Evolutionary conservation across 2,329 filamentous ascomycete species (phyloP).

Genomic region (Fusarium coicis): DNA sequence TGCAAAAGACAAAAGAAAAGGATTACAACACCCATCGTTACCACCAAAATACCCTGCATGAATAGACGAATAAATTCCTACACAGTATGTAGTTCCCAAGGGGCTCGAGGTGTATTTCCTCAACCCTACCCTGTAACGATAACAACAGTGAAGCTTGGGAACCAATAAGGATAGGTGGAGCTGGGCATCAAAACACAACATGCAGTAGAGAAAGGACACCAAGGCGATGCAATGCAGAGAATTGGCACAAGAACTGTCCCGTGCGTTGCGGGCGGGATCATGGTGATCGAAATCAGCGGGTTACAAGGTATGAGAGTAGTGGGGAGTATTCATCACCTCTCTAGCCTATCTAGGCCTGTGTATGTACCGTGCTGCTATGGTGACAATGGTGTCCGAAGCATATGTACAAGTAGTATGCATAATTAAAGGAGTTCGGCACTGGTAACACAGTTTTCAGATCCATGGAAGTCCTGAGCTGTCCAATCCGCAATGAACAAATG

Average conservation of each 20-base stretch:
- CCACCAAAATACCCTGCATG: not conserved
- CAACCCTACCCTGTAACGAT: slow-evolving; percentile 4
- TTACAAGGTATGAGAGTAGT: not conserved
- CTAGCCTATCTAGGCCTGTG: not conserved
- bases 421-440: slow-evolving; percentile 7
- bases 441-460: not conserved
- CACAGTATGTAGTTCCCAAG: not conserved
- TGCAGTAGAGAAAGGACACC: not conserved
- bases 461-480: slow-evolving; percentile 6
- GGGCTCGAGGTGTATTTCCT: not conserved
- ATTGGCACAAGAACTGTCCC: not conserved
- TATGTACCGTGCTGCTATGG: not conserved
- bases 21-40: not conserved
- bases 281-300: slow-evolving; percentile 31
- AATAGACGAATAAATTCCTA: not conserved
- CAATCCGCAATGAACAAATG: not conserved
- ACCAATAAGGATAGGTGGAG: not conserved
- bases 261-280: slow-evolving; percentile 20
- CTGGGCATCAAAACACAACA: not conserved
- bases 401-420: not conserved
- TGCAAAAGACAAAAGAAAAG: not conserved
- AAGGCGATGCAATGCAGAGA: slow-evolving; percentile 1
- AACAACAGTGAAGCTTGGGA: not conserved
- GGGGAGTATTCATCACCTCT: not conserved
- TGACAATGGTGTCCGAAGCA: not conserved